Base-by-base conservation (phyloP, 208 protist genomes). In the Vickermania ingenoplastis region DNA sequence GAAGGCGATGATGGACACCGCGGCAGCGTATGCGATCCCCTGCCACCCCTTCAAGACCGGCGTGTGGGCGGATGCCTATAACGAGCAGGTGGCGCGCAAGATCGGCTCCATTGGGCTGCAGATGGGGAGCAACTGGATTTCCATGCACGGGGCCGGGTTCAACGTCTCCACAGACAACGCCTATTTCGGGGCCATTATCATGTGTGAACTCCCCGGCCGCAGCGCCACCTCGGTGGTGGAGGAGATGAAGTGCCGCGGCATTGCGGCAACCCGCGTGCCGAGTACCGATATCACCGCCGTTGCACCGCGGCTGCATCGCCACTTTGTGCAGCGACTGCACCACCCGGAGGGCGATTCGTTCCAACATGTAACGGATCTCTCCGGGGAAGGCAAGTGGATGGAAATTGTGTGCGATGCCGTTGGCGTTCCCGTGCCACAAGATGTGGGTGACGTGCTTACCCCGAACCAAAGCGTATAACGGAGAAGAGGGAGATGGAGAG, bases 61-160 rank as follows among this genome's bases (percentile, higher is more conserved):
- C 1, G 78, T 94, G 25, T 92, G 86, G 86, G 63, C 85, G 1
- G 83, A 91, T 49, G 48, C 41, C 23, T 77, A 58, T 51, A 21
- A 24, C 0, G 62, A 52, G 29, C 57, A 29, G 2, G 54, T 59
- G 0, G 59, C 80, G 21, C 66, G 73, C 0, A 96, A 96, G 61
- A 57, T 96, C 1, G 89, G 82, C 1, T 81, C 77, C 24, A 86
- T 94, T 41, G 89, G 86, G 7, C 79, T 96, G 58, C 84, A 92
- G 63, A 78, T 96, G 0, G 81, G 81, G 3, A 91, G 72, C 53
- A 17, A 17, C 7, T 96, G 84, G 84, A 78, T 91, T 1, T 91
- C 86, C 0, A 96, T 96, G 89, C 89, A 96, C 61, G 89, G 86
- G 0, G 69, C 69, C 0, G 70, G 82, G 31, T 67, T 94, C 62